These are phyloP conservation scores for Spergularia bocconei DNA, from an alignment of 148 eudicot species.

Conservation along the genomic window DNA sequence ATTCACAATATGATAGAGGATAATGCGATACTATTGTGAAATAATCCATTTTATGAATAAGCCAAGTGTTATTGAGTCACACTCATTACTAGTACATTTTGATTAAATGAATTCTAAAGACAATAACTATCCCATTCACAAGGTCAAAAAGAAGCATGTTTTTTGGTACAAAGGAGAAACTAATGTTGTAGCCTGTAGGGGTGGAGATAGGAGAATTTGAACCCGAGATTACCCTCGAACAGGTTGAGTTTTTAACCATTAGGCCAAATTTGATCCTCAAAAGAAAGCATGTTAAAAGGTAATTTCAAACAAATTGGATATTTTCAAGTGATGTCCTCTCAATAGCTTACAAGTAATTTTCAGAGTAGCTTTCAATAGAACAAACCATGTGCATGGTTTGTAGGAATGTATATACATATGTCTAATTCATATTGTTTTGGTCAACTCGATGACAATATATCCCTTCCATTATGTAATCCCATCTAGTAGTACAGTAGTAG, in stretches of 20 bases:
- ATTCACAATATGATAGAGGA: too few relatives aligned
- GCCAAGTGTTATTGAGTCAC: too few relatives aligned
- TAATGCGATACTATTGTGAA: too few relatives aligned
- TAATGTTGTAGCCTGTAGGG: too few relatives aligned
- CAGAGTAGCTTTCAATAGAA: conserved; percentile 9
- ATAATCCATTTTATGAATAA: too few relatives aligned
- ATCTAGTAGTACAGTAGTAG: not conserved
- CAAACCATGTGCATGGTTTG: conserved; percentile 21
- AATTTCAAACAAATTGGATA: not conserved
- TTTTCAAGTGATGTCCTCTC: not conserved
- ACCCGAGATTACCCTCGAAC: too few relatives aligned
- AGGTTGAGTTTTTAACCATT: too few relatives aligned
- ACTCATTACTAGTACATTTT: not conserved
- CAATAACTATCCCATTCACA: too few relatives aligned
- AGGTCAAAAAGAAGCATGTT: too few relatives aligned
- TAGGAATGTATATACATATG: conserved; percentile 4
- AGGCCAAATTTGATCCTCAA: too few relatives aligned
- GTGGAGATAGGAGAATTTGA: too few relatives aligned
- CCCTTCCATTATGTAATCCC: not conserved
- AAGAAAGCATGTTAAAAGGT: not conserved
- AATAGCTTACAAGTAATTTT: conserved; percentile 14
- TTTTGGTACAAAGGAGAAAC: too few relatives aligned
- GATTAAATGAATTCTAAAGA: not conserved
- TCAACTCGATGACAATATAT: conserved; percentile 7
- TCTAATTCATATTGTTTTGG: not conserved